Evolutionary conservation across 345 rosid genomes (phyloP).

Genomic region (Hibiscus syriacus): DNA sequence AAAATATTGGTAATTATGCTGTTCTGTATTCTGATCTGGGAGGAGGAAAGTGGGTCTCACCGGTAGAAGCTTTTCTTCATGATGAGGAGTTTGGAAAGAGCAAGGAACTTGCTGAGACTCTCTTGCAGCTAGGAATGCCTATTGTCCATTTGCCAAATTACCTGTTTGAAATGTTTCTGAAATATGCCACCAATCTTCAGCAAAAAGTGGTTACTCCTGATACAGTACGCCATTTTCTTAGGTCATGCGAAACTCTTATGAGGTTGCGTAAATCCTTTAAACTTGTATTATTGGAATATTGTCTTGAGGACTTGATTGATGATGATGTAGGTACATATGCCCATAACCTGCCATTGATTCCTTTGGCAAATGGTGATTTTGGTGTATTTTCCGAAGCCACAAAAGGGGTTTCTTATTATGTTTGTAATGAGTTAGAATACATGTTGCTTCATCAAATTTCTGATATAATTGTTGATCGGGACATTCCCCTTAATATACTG

Average conservation of each 20-base stretch:
- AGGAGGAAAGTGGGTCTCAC: slow-evolving; percentile 81
- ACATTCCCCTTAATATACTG: slow-evolving; percentile 46
- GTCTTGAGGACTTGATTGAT: slow-evolving; percentile 87
- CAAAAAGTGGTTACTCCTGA: slow-evolving; percentile 87
- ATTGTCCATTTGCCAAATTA: slow-evolving; percentile 61
- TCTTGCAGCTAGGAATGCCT: slow-evolving; percentile 77
- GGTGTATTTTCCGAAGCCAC: slow-evolving; percentile 53
- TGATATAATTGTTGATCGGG: slow-evolving; percentile 64
- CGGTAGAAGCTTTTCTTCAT: slow-evolving; percentile 76
- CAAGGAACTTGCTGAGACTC: slow-evolving; percentile 66
- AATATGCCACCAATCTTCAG: slow-evolving; percentile 44
- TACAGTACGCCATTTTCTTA: slow-evolving; percentile 62
- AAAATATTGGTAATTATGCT: slow-evolving; percentile 44
- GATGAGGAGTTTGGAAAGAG: slow-evolving; percentile 63
- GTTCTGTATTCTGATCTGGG: slow-evolving; percentile 62
- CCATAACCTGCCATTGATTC: slow-evolving; percentile 59
- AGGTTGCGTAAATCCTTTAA: slow-evolving; percentile 48
- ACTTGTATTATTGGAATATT: slow-evolving; percentile 81
- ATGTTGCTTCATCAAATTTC: slow-evolving; percentile 53
- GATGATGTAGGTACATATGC: slow-evolving; percentile 55
- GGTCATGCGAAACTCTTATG: slow-evolving; percentile 41
- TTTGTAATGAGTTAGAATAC: slow-evolving; percentile 72
- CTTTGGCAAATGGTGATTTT: slow-evolving; percentile 78
- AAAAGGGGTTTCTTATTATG: slow-evolving; percentile 47
- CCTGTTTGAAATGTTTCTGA: slow-evolving; percentile 68